A percentile compares a stretch with the other conserved stretches of the same genome.
Conservation (phyloP, 129 eudicot genomes). For the Lactuca sativa region DNA sequence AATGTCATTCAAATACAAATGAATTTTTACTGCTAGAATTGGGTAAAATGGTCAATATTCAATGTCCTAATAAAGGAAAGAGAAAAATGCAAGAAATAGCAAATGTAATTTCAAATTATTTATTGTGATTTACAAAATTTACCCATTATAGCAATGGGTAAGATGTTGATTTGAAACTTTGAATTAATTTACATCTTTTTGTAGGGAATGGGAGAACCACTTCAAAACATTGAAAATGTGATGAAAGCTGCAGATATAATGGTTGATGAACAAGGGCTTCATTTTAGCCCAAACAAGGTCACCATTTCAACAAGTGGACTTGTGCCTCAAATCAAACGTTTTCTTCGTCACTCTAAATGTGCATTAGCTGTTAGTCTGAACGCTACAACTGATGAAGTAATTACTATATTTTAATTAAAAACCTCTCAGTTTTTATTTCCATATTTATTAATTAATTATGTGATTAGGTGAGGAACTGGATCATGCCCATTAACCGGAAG, state of each 20-base stretch:
- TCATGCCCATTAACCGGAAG: slow-evolving; percentile 97
- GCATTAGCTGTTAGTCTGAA: slow-evolving; percentile 91
- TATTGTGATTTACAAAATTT: too few relatives aligned
- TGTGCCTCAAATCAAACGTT: slow-evolving; percentile 88
- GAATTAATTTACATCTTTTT: background rate
- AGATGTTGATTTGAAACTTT: background rate
- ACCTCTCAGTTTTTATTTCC: background rate
- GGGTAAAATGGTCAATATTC: too few relatives aligned
- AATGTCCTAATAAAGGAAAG: too few relatives aligned
- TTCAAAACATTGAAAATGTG: slow-evolving; percentile 89
- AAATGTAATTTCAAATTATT: too few relatives aligned
- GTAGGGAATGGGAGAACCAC: slow-evolving; percentile 99
- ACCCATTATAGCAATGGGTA: background rate
- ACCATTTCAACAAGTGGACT: slow-evolving; percentile 96
- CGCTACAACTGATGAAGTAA: slow-evolving; percentile 93
- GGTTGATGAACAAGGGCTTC: slow-evolving; percentile 96
- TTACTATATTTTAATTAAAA: slow-evolving; percentile 17
- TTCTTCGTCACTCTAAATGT: slow-evolving; percentile 77
- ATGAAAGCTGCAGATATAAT: slow-evolving; percentile 84
- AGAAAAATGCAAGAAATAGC: too few relatives aligned
- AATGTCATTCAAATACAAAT: too few relatives aligned
- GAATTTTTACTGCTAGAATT: too few relatives aligned
- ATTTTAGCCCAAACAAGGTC: slow-evolving; percentile 89
- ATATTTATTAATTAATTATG: slow-evolving; percentile 12
- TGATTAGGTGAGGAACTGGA: slow-evolving; percentile 84